Base-by-base conservation (phyloP, 2,329 filamentous ascomycete species). In the Cryphonectria radicalis region DNA sequence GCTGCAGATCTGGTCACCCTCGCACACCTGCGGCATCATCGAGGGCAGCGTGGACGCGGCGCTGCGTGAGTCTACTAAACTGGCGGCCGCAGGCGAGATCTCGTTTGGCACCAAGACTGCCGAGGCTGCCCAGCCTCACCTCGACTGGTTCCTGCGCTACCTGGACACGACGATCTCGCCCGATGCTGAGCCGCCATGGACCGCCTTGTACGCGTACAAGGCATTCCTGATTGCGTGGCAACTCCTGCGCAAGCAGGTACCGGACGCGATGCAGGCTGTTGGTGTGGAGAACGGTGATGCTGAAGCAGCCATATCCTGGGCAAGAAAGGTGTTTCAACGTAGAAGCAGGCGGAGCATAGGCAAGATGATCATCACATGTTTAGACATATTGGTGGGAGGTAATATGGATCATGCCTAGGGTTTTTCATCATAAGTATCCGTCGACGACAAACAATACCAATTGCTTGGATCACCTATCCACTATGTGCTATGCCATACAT, bases 151-250 rank as follows among this genome's bases (percentile, higher is more conserved):
- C 70, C 67, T 82, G 59, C 74, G 73, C 6, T 82, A 82, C 70
- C 75, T 82, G 37, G 77, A 82, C 43, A 67, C 70, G 0, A 74
- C 75, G 0, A 19, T 75, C 2, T 42, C 70, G 0, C 75, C 77
- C 1, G 74, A 75, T 4, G 68, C 74, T 0, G 81, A 83, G 71
- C 79, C 82, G 0, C 82, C 82, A 0, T 83, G 81, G 81, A 76
- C 82, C 13, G 75, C 78, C 0, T 57, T 83, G 4, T 83, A 82
- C 68, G 80, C 80, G 7, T 83, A 81, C 72, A 82, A 81, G 70
- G 80, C 80, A 0, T 82, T 83, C 70, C 72, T 82, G 66, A 82
- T 82, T 68, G 82, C 81, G 0, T 82, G 80, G 79, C 79, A 82
- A 69, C 76, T 82, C 10, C 71, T 82, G 1, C 70, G 75, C 35